A percentile compares a stretch with the other conserved stretches of the same genome.
phyloP scores from a whole-genome alignment of 306 rosid species.

The Clitoria ternatea region DNA sequence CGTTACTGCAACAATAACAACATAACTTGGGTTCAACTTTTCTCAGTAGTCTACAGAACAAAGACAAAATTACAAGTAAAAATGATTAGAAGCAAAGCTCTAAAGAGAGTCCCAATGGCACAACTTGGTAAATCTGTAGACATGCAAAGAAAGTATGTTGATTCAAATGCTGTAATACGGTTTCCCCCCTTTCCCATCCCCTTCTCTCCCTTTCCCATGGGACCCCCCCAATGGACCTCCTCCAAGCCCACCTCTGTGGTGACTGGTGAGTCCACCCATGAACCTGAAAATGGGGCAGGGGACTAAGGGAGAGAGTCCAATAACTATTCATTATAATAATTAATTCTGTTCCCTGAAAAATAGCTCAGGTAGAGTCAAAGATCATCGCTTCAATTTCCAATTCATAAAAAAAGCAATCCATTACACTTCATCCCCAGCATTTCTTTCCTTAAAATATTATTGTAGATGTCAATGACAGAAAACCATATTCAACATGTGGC shows the following conservation, averaged over 20 bases:
- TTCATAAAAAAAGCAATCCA: neutral
- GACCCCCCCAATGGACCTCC: neutral
- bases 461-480: neutral
- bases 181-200: neutral
- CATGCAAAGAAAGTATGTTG: neutral
- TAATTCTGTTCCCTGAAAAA: neutral
- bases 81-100: neutral
- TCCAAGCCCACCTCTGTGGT: neutral
- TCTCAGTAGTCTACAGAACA: neutral
- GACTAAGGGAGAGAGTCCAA: neutral
- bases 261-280: neutral
- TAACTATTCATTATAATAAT: neutral
- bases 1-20: neutral
- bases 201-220: neutral
- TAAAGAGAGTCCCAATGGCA: neutral
- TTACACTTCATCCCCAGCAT: neutral
- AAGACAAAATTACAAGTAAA: neutral
- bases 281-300: neutral
- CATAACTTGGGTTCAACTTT: slow-evolving; percentile 9
- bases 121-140: neutral
- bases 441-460: neutral
- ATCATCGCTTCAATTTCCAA: neutral
- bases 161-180: neutral
- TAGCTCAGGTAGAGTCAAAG: neutral
- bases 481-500: neutral